Percentiles rank a stretch among this genome's conserved stretches.
These are phyloP conservation scores for Petunia hybrid DNA, from an alignment of 305 asterid genomes.

Conservation along the genomic window DNA sequence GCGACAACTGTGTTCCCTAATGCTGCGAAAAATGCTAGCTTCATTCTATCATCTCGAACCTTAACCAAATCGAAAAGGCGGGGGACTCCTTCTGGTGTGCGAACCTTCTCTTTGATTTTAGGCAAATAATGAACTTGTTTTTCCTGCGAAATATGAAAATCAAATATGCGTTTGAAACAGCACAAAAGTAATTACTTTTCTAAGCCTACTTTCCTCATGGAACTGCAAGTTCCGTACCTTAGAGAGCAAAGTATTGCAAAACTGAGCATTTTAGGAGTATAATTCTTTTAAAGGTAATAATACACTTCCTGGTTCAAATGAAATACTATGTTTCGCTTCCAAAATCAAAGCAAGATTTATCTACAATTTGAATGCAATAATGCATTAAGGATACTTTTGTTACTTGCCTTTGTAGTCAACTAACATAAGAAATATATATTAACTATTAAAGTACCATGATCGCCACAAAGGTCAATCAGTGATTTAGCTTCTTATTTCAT, in stretches of 20 bases:
- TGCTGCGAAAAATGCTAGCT: slow-evolving; percentile 87
- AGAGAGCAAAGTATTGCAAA: neutral
- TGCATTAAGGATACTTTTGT: too few species aligned
- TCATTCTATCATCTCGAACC: slow-evolving; percentile 91
- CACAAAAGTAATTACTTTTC: slow-evolving; percentile 1
- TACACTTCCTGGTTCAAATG: too few species aligned
- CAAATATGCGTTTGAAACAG: neutral
- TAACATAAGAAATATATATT: too few species aligned
- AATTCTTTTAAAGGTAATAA: too few species aligned
- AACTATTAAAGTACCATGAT: too few species aligned
- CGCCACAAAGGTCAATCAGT: too few species aligned
- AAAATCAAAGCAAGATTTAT: too few species aligned
- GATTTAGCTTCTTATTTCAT: too few species aligned
- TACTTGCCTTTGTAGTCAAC: too few species aligned
- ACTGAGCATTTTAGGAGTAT: too few species aligned
- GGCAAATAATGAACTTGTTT: slow-evolving; percentile 70
- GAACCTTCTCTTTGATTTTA: slow-evolving; percentile 67
- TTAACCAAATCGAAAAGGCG: slow-evolving; percentile 91
- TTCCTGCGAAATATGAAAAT: slow-evolving; percentile 61
- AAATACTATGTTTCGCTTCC: too few species aligned
- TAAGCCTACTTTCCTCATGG: neutral
- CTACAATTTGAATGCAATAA: too few species aligned
- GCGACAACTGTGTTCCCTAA: slow-evolving; percentile 85
- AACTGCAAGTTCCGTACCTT: neutral
- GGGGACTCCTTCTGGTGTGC: slow-evolving; percentile 80